Evolutionary conservation across 306 rosid genomes (phyloP), one percentile per base, ranked within the genome.

Genomic region (Castanospermum australe): DNA sequence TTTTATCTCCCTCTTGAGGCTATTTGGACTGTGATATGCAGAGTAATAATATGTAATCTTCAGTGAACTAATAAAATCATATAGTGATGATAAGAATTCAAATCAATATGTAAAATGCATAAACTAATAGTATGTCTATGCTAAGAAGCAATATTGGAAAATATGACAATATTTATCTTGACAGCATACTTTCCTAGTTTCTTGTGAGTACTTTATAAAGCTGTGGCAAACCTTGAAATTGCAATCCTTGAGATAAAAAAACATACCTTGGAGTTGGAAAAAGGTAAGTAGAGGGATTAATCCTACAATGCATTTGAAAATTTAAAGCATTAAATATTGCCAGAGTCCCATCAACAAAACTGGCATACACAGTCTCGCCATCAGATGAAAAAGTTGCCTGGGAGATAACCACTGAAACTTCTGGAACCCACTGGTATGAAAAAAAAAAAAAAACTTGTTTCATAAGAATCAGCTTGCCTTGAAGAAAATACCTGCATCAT

Each of bases 381-480:
- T 85, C 87, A 8, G 81, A 83, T 45, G 89, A 85, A 75, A 60
- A 83, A 15, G 81, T 60, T 41, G 86, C 91, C 39, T 80, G 81
- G 32, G 76, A 32, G 71, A 88, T 83, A 12, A 24, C 6, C 15
- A 59, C 64, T 4, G 76, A 22, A 57, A 2, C 79, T 74, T 48
- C 67, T 0, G 84, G 69, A 57, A 57, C 36, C 84, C 77, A 80
- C 87, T 86, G 82, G 79, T 36, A 12, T 0, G 28, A 62, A 39
- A 32, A 32, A 30, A 12, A 8, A 14, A 5, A 7, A 18, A 25
- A n/a, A 28, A 25, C 8, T 66, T 54, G 44, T 57, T 48, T 38
- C 11, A 8, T 35, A 32, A 38, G 17, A 22, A 17, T 25, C 36
- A 60, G 45, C 6, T 42, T 9, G 9, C 11, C 30, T 12, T 59